Evolutionary conservation across 2,329 filamentous ascomycete genomes (phyloP), one percentile per base, ranked within the genome.

Genomic region (Passalora sequoiae): DNA sequence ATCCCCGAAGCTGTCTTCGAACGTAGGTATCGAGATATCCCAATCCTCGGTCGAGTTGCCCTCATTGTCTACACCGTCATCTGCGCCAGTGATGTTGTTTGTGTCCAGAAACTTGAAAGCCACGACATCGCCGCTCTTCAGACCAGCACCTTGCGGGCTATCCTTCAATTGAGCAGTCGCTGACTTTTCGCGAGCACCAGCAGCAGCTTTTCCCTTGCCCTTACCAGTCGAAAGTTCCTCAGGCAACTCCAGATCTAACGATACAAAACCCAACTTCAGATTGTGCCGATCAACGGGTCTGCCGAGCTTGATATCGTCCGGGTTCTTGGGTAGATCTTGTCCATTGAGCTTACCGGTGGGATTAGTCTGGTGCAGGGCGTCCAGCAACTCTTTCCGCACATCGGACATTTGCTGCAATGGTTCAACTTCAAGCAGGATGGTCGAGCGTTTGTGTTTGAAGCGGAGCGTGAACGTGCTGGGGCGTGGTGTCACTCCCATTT

Each of bases 401-500:
- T 58, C 56, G 10, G 52, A 31, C 42, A 74, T 64, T 37, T 63
- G 61, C 41, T 65, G 56, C 4, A 71, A 60, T 0, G 69, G 69
- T 39, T 71, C 65, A 52, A 65, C 59, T 58, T 73, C 68, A 0
- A 75, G 63, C 30, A 74, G 56, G 47, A 74, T 56, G 24, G 71
- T 74, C 22, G 65, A 69, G 36, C 65, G 67, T 56, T 65, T 58
- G 40, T 67, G 59, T 53, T 74, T 74, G 54, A 74, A 66, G 45
- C 70, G 69, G 21, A 74, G 62, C 1, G 69, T 73, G 55, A 58
- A 63, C 12, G 62, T 65, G 13, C 47, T 47, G 5, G 61, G 50
- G 16, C 50, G 57, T 20, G 63, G 58, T 17, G 48, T 46, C 33
- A 20, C 20, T n/a, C 20, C 16, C 19, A 55, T 53, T 27, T 51